These are phyloP conservation scores for Malassezia restricta DNA, from an alignment of 1,284 basidiomycete genomes.

Conservation along the genomic window DNA sequence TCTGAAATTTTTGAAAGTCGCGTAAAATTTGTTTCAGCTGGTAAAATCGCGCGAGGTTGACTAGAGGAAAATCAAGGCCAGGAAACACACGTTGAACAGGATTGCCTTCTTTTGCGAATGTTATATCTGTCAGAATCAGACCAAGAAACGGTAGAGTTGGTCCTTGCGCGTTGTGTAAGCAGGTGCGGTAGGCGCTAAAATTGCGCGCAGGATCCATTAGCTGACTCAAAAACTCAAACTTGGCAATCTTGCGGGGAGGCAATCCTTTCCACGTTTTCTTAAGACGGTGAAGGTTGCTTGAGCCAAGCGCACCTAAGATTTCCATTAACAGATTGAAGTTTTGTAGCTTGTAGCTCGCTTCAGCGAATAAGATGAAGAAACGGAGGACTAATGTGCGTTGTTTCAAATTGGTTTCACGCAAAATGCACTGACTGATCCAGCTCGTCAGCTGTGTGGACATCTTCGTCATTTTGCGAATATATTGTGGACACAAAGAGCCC, in stretches of 20 bases:
- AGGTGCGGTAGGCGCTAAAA: constrained; percentile 79
- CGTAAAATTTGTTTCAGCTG: constrained; percentile 35
- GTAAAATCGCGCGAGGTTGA: constrained; percentile 71
- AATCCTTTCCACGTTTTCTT: constrained; percentile 56
- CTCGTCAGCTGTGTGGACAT: constrained; percentile 48
- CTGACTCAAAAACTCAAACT: constrained; percentile 67
- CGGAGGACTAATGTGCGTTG: constrained; percentile 46
- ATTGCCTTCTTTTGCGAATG: constrained; percentile 90
- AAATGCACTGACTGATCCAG: constrained; percentile 49
- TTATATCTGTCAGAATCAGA: constrained; percentile 77
- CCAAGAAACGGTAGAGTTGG: constrained; percentile 50
- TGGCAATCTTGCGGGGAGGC: constrained; percentile 66
- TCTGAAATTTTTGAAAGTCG: constrained; percentile 88
- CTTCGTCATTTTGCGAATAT: constrained; percentile 47
- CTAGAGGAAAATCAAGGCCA: constrained; percentile 58
- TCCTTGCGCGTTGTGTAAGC: constrained; percentile 48
- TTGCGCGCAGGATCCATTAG: constrained; percentile 81
- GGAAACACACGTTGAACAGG: constrained; percentile 63
- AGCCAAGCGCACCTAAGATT: constrained; percentile 48
- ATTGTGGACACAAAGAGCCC: not conserved
- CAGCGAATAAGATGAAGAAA: constrained; percentile 49
- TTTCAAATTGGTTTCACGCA: constrained; percentile 47
- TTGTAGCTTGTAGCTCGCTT: constrained; percentile 45
- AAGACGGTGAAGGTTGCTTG: constrained; percentile 43
- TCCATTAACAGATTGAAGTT: constrained; percentile 50